Evolutionary conservation across 176 grass and related monocot genomes (phyloP), one percentile per base, ranked within the genome.

Genomic region (Chloris gayana): DNA sequence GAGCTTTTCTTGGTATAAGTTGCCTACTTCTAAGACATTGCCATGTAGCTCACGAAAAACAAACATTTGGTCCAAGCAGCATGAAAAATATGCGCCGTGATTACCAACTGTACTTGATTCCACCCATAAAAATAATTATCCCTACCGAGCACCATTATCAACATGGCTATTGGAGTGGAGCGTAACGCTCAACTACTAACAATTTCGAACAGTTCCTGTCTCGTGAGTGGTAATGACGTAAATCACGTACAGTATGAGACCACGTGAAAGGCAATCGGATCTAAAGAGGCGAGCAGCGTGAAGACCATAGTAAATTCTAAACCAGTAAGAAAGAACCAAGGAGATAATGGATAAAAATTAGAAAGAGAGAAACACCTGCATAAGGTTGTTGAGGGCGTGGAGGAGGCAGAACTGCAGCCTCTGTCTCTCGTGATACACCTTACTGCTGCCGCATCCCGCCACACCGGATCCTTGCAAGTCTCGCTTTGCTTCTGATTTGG

Each of bases 371-470:
- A 50, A 11, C 64, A 93, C 94, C 91, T 97, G 92, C 86, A 95
- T 91, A 45, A 98, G 86, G 83, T 95, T 98, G 81, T 98, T 98
- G 80, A 98, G 95, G 19, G 95, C 92, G 39, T 98, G 95, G 59
- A 98, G 82, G 19, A 98, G 90, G 57, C 95, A 98, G 58, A 98
- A 86, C 75, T 98, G 95, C 81, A 98, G 38, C 79, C 78, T 87
- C 69, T 98, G 88, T 67, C 81, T 91, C 74, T 94, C 95, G 67
- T 93, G 95, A 84, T 94, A 98, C 37, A 91, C 85, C 74, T 50
- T 74, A 57, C 67, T 41, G 42, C 72, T 29, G 77, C 54, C 42
- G 72, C 73, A 45, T 27, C 22, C 75, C 33, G 21, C 82, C 44
- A 27, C 26, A 11, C 34, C 66, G 14, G 84, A 49, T 77, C 58